Percentiles rank a stretch among this genome's conserved stretches.
phyloP scores from a whole-genome alignment of 2,329 filamentous ascomycete species.

The Fusarium nanum region DNA sequence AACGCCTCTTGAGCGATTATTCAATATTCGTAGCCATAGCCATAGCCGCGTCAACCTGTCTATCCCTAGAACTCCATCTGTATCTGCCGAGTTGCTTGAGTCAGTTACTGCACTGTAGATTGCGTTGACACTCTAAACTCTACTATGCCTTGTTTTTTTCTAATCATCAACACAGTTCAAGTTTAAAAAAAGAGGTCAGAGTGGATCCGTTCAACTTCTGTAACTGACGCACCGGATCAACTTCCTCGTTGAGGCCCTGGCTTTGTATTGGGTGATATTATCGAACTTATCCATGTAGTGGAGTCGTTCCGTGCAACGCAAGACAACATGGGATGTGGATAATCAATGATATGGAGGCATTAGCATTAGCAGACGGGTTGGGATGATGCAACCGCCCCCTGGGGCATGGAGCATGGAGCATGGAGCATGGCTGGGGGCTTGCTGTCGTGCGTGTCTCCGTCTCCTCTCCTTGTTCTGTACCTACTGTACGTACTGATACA shows the following conservation, averaged over 20 bases:
- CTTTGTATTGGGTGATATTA: conserved; percentile 32
- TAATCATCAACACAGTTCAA: background rate
- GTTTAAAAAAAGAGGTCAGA: background rate
- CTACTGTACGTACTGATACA: conserved; percentile 5
- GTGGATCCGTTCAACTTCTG: conserved; percentile 24
- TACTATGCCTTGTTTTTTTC: conserved; percentile 30
- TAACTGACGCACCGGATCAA: conserved; percentile 38
- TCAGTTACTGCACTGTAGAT: conserved; percentile 26
- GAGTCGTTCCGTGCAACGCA: conserved; percentile 24
- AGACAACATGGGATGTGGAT: conserved; percentile 1
- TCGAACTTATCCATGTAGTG: conserved; percentile 26
- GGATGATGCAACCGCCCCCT: conserved; percentile 43
- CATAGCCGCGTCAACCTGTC: conserved; percentile 21
- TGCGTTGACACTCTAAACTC: conserved; percentile 14
- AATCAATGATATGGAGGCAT: background rate
- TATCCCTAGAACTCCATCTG: background rate
- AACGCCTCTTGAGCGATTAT: conserved; percentile 15
- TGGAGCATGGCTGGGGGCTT: conserved; percentile 6
- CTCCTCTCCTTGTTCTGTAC: background rate
- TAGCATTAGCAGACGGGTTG: conserved; percentile 18
- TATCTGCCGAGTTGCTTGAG: background rate
- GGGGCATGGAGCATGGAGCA: conserved; percentile 37
- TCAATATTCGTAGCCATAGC: conserved; percentile 13
- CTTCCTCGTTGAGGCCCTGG: conserved; percentile 37
- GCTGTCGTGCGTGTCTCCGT: background rate